Conservation (phyloP, 75 land plant species). For the Cupressus sempervirens region DNA sequence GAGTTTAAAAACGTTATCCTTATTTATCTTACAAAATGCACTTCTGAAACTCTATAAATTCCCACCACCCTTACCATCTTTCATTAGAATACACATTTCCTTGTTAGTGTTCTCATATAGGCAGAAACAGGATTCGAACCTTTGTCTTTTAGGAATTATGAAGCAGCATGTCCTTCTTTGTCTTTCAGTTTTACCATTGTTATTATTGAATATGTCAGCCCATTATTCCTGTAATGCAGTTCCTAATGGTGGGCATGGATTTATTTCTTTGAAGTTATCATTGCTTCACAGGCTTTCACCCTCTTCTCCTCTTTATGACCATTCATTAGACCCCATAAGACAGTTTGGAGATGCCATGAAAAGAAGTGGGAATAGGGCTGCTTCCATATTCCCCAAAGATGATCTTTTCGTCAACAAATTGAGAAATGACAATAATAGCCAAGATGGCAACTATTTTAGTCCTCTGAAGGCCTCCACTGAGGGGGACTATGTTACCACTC, state of each 20-base stretch:
- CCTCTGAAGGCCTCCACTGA: background rate
- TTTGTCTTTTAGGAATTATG: background rate
- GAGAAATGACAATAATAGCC: background rate
- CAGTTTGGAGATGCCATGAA: background rate
- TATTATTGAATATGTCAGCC: background rate
- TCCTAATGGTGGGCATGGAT: background rate
- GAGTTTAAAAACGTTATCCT: background rate
- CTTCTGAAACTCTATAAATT: no score
- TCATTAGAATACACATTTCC: background rate
- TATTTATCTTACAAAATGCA: background rate
- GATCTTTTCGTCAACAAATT: no score
- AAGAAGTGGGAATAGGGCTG: background rate
- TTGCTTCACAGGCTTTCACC: conserved; percentile 6
- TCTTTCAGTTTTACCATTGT: background rate
- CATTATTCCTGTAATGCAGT: background rate
- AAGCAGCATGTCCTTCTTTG: background rate
- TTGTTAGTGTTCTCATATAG: background rate
- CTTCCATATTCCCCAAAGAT: background rate
- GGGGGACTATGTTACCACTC: background rate
- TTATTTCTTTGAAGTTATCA: background rate
- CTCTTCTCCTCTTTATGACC: conserved; percentile 1
- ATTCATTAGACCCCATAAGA: background rate
- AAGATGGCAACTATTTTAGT: background rate
- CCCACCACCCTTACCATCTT: background rate
- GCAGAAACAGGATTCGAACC: background rate